These are phyloP conservation scores for Rutstroemia sp. DNA, from an alignment of 2,329 filamentous ascomycete species.

Conservation along the genomic window DNA sequence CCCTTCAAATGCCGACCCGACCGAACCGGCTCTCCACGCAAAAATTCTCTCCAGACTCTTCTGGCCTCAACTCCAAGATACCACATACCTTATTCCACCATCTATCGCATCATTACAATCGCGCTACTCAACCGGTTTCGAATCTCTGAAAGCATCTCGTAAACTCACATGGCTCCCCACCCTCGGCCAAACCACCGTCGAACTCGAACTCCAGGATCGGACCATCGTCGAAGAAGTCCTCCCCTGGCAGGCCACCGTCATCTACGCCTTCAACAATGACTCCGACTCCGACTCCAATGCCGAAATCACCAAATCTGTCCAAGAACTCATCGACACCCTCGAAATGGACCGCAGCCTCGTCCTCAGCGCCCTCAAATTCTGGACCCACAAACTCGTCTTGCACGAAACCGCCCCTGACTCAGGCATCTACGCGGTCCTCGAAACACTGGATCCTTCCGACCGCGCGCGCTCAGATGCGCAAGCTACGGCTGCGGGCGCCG, in stretches of 20 bases:
- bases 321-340: slow-evolving; percentile 47
- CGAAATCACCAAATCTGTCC: slow-evolving; percentile 36
- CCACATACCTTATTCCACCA: slow-evolving; percentile 57
- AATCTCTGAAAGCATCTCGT: slow-evolving; percentile 70
- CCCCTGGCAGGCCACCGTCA: slow-evolving; percentile 81
- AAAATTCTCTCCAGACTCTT: slow-evolving; percentile 89
- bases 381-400: slow-evolving; percentile 62
- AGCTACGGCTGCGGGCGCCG: slow-evolving; percentile 18
- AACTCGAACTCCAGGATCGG: slow-evolving; percentile 77
- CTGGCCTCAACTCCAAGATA: slow-evolving; percentile 76
- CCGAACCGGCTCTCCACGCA: slow-evolving; percentile 50
- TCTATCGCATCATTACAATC: slow-evolving; percentile 54
- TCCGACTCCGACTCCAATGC: slow-evolving; percentile 10
- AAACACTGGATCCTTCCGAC: slow-evolving; percentile 45
- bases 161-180: slow-evolving; percentile 86
- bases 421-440: slow-evolving; percentile 55
- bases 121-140: slow-evolving; percentile 68
- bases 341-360: slow-evolving; percentile 71
- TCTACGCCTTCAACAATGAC: slow-evolving; percentile 66
- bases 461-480: slow-evolving; percentile 26
- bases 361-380: slow-evolving; percentile 59
- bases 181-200: slow-evolving; percentile 71
- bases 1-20: slow-evolving; percentile 23
- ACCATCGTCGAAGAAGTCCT: slow-evolving; percentile 63
- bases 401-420: slow-evolving; percentile 44